These are phyloP conservation scores for Hypericum perforatum DNA, from an alignment of 345 rosid genomes.

Conservation along the genomic window DNA sequence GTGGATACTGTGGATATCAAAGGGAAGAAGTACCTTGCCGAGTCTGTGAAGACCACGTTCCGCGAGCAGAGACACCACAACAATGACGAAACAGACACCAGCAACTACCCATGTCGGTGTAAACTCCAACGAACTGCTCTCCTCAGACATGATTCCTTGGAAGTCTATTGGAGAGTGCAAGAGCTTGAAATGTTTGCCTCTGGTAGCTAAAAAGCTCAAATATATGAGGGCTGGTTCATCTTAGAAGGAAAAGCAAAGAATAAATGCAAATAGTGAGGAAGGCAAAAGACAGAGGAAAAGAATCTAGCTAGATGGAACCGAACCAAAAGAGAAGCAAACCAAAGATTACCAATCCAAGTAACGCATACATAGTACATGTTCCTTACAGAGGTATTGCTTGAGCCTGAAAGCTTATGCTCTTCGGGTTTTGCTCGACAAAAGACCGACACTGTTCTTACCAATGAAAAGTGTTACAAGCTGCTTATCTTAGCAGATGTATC, in stretches of 20 bases:
- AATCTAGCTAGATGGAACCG: slow-evolving; percentile 2
- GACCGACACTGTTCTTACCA: too few relatives aligned
- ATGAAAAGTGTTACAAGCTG: too few relatives aligned
- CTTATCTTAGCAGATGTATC: too few relatives aligned
- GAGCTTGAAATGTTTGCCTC: too few relatives aligned
- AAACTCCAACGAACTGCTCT: slow-evolving; percentile 35
- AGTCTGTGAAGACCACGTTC: slow-evolving; percentile 64
- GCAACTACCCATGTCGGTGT: slow-evolving; percentile 88
- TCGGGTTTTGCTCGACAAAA: too few relatives aligned
- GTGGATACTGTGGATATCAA: too few relatives aligned
- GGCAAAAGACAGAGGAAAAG: slow-evolving; percentile 8
- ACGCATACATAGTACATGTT: slow-evolving; percentile 3
- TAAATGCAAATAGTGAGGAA: slow-evolving; percentile 4
- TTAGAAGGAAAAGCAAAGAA: neutral
- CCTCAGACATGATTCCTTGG: neutral
- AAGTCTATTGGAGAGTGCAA: too few relatives aligned
- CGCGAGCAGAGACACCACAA: slow-evolving; percentile 51
- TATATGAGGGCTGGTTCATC: too few relatives aligned
- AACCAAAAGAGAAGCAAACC: neutral
- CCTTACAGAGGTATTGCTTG: too few relatives aligned
- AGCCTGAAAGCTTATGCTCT: too few relatives aligned
- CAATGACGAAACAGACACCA: slow-evolving; percentile 56
- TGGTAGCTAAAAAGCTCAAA: too few relatives aligned
- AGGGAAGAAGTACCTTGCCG: slow-evolving; percentile 47
- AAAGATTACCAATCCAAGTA: slow-evolving; percentile 7